A percentile compares a stretch with the other conserved stretches of the same genome.
Evolutionary conservation across 495 filamentous ascomycete species (phyloP).

Genomic region (Penicillium simplicissimum): DNA sequence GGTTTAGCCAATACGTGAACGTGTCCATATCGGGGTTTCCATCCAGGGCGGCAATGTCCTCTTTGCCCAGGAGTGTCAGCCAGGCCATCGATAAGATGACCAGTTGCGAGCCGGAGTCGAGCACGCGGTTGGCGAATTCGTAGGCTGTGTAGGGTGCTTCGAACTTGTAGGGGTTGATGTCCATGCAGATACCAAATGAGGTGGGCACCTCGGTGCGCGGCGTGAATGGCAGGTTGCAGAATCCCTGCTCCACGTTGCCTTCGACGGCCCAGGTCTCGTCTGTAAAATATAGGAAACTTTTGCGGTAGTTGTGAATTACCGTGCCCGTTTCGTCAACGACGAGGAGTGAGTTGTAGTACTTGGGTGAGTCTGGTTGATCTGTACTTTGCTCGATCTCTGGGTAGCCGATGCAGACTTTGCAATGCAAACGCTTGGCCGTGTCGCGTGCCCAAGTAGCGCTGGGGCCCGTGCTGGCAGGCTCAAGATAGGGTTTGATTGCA

Average conservation of each 20-base stretch:
- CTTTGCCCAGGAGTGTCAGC: constrained; percentile 60
- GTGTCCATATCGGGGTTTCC: constrained; percentile 75
- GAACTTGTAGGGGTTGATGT: constrained; percentile 71
- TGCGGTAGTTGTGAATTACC: constrained; percentile 81
- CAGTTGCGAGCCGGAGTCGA: constrained; percentile 65
- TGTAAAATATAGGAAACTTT: constrained; percentile 85
- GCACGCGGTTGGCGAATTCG: constrained; percentile 80
- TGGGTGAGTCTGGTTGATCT: constrained; percentile 28
- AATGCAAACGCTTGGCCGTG: constrained; percentile 69
- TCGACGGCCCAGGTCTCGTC: constrained; percentile 91
- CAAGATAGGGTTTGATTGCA: constrained; percentile 78
- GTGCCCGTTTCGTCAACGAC: constrained; percentile 72
- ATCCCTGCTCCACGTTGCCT: constrained; percentile 59
- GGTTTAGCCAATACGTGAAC: constrained; percentile 85
- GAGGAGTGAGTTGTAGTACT: constrained; percentile 79
- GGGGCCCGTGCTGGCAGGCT: constrained; percentile 70
- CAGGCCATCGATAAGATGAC: constrained; percentile 89
- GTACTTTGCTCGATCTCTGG: constrained; percentile 60
- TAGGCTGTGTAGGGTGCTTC: constrained; percentile 73
- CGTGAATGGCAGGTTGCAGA: constrained; percentile 36
- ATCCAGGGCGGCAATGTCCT: constrained; percentile 45
- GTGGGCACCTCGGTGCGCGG: constrained; percentile 40
- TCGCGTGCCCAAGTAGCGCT: constrained; percentile 78
- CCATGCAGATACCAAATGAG: constrained; percentile 88
- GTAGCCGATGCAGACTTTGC: constrained; percentile 87